These are phyloP conservation scores for Cladorrhinum samala DNA, from an alignment of 495 filamentous ascomycete species.

Conservation along the genomic window DNA sequence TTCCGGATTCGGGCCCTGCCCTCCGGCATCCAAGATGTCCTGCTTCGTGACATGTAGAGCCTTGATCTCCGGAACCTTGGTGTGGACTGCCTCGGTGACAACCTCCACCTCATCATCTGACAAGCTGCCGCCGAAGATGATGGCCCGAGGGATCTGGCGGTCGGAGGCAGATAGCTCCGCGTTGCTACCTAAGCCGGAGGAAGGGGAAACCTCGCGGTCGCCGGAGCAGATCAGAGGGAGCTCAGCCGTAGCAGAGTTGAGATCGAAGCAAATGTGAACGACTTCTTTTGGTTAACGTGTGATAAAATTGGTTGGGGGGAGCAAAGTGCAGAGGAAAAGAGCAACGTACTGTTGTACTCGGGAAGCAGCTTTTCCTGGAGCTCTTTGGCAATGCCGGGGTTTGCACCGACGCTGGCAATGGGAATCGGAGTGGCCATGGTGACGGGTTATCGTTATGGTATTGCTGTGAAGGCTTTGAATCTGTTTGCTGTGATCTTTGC, in stretches of 20 bases:
- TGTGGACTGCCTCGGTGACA: conserved; percentile 15
- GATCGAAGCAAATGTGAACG: conserved; percentile 21
- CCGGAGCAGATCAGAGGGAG: conserved; percentile 21
- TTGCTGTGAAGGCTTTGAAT: background rate
- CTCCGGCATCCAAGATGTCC: conserved; percentile 20
- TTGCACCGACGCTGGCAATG: conserved; percentile 23
- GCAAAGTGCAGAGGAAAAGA: background rate
- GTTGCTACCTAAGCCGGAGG: conserved; percentile 23
- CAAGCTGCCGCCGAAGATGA: conserved; percentile 27
- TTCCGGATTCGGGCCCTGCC: conserved; percentile 14
- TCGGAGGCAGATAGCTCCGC: conserved; percentile 2
- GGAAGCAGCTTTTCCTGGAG: conserved; percentile 20
- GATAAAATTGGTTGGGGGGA: background rate
- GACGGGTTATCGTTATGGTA: background rate
- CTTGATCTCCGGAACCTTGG: conserved; percentile 9
- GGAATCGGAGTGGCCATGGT: conserved; percentile 18
- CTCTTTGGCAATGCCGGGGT: conserved; percentile 17
- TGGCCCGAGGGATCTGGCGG: conserved; percentile 17
- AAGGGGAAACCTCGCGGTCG: conserved; percentile 3
- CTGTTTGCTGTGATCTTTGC: background rate
- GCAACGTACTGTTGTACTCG: conserved; percentile 24
- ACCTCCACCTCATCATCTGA: conserved; percentile 14
- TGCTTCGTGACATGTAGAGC: conserved; percentile 17
- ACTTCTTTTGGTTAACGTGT: conserved; percentile 11
- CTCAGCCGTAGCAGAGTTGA: conserved; percentile 15